These are phyloP conservation scores for Huntiella decipiens DNA, from an alignment of 2,329 filamentous ascomycete species.

Conservation along the genomic window DNA sequence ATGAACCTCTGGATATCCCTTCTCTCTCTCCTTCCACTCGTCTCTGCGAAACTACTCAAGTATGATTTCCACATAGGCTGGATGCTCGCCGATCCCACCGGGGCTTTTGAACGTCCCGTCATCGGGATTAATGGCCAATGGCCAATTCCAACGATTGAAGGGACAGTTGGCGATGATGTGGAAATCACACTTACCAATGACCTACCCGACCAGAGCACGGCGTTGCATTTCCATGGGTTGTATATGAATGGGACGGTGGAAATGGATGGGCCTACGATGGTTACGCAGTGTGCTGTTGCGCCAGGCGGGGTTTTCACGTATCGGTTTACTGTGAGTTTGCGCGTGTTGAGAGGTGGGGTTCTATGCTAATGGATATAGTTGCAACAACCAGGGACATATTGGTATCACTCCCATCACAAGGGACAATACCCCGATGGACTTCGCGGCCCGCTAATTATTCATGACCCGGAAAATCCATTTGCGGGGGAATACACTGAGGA, in stretches of 20 bases:
- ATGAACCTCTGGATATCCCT: not conserved
- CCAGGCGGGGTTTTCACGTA: slow-evolving; percentile 49
- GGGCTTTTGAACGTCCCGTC: slow-evolving; percentile 39
- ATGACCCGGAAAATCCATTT: slow-evolving; percentile 43
- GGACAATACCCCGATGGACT: slow-evolving; percentile 55
- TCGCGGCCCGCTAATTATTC: slow-evolving; percentile 42
- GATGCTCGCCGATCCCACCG: slow-evolving; percentile 56
- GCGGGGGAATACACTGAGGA: slow-evolving; percentile 40
- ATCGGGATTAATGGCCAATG: slow-evolving; percentile 64
- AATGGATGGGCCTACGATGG: slow-evolving; percentile 51
- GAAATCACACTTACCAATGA: slow-evolving; percentile 39
- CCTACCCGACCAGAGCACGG: slow-evolving; percentile 42
- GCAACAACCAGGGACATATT: slow-evolving; percentile 54
- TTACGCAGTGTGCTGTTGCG: slow-evolving; percentile 48
- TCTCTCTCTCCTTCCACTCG: slow-evolving; percentile 11
- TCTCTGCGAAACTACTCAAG: slow-evolving; percentile 28
- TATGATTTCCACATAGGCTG: slow-evolving; percentile 54
- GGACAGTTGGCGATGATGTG: slow-evolving; percentile 40
- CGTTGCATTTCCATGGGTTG: slow-evolving; percentile 52
- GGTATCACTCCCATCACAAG: slow-evolving; percentile 55
- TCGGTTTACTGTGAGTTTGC: slow-evolving; percentile 38
- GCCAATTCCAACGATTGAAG: slow-evolving; percentile 50
- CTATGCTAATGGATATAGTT: not conserved
- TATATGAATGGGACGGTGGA: slow-evolving; percentile 46
- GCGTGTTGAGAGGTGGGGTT: not conserved